Base-by-base conservation (phyloP, 2,329 filamentous ascomycete species). In the Alternaria gansuensis region DNA sequence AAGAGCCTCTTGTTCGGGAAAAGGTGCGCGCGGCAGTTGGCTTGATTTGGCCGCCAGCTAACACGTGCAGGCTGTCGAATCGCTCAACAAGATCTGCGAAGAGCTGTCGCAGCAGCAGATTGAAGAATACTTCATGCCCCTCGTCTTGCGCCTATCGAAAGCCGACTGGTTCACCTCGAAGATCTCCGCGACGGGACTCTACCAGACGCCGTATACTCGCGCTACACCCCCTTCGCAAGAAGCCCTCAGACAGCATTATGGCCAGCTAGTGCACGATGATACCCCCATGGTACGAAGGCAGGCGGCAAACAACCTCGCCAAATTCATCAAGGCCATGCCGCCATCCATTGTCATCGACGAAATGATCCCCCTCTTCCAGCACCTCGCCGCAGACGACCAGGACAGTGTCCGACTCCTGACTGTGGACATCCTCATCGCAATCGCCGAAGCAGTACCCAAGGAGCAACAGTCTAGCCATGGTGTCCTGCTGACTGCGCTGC, bases 91-190 rank as follows among this genome's bases (percentile, higher is more conserved):
- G 84, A 98, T 99, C 79, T 98, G 95, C 86, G 88, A 89, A 76
- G 88, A 97, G 78, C 86, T 99, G 55, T 96, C 93, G 50, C 83
- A 92, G 71, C 87, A 92, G 79, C 95, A 99, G 83, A 90, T 98
- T 76, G 95, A 99, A 84, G 92, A 97, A 74, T 91, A 93, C 81
- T 98, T 98, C 82, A 94, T 99, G 70, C 95, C 95, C 63, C 89
- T 99, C 75, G 93, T 93, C 60, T 87, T 96, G 75, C 92, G 95
- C 76, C 91, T 99, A 62, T 96, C 95, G 67, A 99, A 98, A 86
- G 95, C 95, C 81, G 95, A 99, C 82, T 99, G 95, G 95, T 99
- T 99, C 81, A 99, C 95, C 57, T 98, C 95, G 66, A 99, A 98
- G 83, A 95, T 99, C 66, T 99, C 95, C 31, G 95, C 94, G 63